These are phyloP conservation scores for Sporothrix curviconia DNA, from an alignment of 2,329 filamentous ascomycete genomes.

Conservation along the genomic window DNA sequence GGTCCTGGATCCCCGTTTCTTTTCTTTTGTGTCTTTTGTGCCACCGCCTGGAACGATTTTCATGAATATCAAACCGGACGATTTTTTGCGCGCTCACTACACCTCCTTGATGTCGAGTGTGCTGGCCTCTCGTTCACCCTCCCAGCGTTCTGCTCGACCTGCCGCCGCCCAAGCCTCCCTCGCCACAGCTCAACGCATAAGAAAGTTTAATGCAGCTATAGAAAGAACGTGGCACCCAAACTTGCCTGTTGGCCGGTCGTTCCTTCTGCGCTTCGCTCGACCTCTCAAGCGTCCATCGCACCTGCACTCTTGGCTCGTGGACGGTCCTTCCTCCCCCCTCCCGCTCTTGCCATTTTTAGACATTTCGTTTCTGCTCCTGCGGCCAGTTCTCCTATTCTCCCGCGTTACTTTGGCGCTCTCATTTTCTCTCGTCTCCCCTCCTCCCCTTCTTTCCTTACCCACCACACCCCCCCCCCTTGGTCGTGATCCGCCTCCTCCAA, in stretches of 20 bases:
- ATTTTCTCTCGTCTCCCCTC: not conserved
- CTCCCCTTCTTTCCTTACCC: not conserved
- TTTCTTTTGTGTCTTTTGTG: constrained; percentile 2
- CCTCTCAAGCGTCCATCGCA: not conserved
- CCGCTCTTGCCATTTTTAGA: not conserved
- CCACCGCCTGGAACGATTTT: constrained; percentile 14
- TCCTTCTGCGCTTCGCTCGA: not conserved
- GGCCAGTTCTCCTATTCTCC: no score
- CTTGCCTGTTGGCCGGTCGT: not conserved
- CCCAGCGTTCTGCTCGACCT: no score
- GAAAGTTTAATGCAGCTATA: constrained; percentile 10
- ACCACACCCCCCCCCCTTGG: not conserved
- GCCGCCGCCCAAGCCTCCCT: constrained; percentile 5
- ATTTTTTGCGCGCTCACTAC: constrained; percentile 10
- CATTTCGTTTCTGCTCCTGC: no score
- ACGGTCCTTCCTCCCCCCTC: no score
- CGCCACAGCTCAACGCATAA: constrained; percentile 6
- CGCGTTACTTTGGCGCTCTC: no score
- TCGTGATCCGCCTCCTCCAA: not conserved
- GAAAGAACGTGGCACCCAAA: constrained; percentile 7
- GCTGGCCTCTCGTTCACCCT: no score
- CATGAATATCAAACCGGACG: constrained; percentile 13
- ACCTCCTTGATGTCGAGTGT: not conserved
- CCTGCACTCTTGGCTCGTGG: no score
- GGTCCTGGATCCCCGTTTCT: not conserved